Evolutionary conservation across 2,329 filamentous ascomycete species (phyloP).

Genomic region (Apiospora phragmitis): DNA sequence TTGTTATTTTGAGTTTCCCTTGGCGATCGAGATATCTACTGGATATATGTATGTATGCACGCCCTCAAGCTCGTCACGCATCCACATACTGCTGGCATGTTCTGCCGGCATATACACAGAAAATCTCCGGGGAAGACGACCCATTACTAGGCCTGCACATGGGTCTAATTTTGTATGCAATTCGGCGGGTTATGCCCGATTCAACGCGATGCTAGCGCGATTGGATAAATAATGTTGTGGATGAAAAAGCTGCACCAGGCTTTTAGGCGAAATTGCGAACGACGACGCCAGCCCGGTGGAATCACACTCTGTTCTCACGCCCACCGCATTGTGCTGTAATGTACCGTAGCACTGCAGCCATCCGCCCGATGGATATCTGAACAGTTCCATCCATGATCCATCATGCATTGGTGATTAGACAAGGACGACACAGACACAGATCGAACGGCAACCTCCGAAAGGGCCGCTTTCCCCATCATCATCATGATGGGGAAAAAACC

Average conservation of each 20-base stretch:
- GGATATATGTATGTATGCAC: background rate
- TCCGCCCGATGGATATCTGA: background rate
- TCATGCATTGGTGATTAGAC: constrained; percentile 4
- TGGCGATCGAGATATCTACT: background rate
- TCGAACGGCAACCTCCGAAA: background rate
- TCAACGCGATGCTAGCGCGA: background rate
- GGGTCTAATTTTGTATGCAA: background rate
- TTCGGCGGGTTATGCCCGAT: background rate
- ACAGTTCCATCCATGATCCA: background rate
- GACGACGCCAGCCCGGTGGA: background rate
- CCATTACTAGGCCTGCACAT: background rate
- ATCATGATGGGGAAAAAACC: background rate
- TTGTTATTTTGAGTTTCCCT: background rate
- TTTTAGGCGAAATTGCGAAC: constrained; percentile 7
- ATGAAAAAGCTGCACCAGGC: background rate
- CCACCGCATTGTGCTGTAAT: background rate
- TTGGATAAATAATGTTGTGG: background rate
- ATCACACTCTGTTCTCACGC: background rate
- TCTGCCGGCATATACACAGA: background rate
- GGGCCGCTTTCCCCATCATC: background rate
- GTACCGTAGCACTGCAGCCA: background rate
- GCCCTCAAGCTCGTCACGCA: background rate
- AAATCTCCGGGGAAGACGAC: constrained; percentile 6
- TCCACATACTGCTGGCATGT: background rate
- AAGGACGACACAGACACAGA: background rate